Base-by-base conservation (phyloP, 1,139 yeast genomes). In the Debaryomycetaceae sp. region DNA sequence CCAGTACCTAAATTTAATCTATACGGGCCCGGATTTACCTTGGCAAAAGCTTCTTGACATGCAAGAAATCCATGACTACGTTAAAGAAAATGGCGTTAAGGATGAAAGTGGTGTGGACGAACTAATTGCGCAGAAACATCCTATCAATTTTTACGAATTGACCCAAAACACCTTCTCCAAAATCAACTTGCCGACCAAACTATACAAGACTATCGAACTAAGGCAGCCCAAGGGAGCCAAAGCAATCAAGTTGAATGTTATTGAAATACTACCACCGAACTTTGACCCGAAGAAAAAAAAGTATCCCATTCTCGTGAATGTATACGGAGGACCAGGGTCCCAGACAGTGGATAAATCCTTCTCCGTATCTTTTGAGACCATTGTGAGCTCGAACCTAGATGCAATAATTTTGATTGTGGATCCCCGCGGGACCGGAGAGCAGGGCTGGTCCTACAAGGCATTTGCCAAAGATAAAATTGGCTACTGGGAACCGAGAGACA, bases 271-370 rank as follows among this genome's bases (percentile, higher is more conserved):
- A 35, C 99, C 99, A 1, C 78, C 82, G 0, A 71, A 76, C 47
- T 87, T 90, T 58, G 72, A 84, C 52, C 73, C 81, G 3, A 54
- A 59, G 4, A 42, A 45, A 4, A 69, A 66, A 46, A 80, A 84
- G 58, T 84, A 91, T 59, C 97, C 98, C 0, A 62, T 93, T 4
- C 65, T 93, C 45, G 96, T 91, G 24, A 83, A 82, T 53, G 88
- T 84, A 5, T 93, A 93, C 61, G 98, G 96, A 4, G 99, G 98
- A 0, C 99, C 99, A 0, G 97, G 96, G 0, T 85, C 96, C 1
- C 93, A 86, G 59, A 76, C 80, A 31, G 85, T 85, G 5, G 75
- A 69, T 39, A 77, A 84, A 45, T 58, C 69, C 36, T 84, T 76
- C 52, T 59, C 63, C 1, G 65, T 84, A 38, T 86, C 80, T 35